Conservation (phyloP, 305 asterid species). For the Caryopteris hybrid region DNA sequence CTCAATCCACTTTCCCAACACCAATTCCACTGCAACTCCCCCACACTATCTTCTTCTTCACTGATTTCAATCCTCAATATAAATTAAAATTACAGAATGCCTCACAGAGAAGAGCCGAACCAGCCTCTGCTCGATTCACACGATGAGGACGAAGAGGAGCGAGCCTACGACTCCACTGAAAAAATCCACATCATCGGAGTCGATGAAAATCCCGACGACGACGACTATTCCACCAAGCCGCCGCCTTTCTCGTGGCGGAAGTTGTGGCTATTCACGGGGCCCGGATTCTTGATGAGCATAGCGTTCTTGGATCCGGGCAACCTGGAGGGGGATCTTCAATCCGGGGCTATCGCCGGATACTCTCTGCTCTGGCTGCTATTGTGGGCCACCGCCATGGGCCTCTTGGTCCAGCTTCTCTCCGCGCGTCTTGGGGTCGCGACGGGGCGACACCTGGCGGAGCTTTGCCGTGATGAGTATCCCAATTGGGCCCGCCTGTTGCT, state of each 20-base stretch:
- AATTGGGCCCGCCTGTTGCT: slow-evolving; percentile 76
- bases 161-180: slow-evolving; percentile 58
- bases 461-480: slow-evolving; percentile 93
- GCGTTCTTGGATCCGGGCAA: slow-evolving; percentile 96
- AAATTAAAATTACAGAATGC: slow-evolving; percentile 22
- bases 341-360: slow-evolving; percentile 95
- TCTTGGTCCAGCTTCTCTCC: slow-evolving; percentile 70
- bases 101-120: slow-evolving; percentile 35
- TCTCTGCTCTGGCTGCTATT: slow-evolving; percentile 79
- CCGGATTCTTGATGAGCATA: slow-evolving; percentile 90
- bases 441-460: slow-evolving; percentile 87
- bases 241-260: slow-evolving; percentile 94
- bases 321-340: slow-evolving; percentile 91
- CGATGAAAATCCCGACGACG: slow-evolving; percentile 32
- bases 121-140: slow-evolving; percentile 22
- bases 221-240: slow-evolving; percentile 33
- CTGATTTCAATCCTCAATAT: neutral
- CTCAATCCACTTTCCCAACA: neutral
- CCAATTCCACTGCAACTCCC: neutral
- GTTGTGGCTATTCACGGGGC: slow-evolving; percentile 94
- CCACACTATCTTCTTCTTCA: neutral
- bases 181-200: slow-evolving; percentile 58
- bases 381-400: slow-evolving; percentile 95
- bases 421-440: slow-evolving; percentile 95
- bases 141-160: slow-evolving; percentile 39